Base-by-base conservation (phyloP, 2,329 filamentous ascomycete species). In the Ophiostoma perfectum region DNA sequence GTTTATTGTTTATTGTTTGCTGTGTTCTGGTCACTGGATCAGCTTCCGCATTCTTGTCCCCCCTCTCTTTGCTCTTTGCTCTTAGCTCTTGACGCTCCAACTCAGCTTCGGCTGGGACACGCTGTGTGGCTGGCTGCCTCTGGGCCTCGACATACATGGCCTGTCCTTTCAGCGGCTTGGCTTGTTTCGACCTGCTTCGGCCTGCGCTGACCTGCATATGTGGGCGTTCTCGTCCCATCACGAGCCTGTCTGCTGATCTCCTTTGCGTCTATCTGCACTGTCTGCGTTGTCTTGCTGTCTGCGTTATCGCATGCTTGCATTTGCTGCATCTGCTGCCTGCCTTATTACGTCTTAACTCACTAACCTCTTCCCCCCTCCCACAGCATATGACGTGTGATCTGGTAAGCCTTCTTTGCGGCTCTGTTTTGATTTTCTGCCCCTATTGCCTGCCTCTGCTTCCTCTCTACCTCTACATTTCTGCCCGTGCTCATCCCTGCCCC, bases 351-450 rank as follows among this genome's bases (percentile, higher is more conserved):
- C 41, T 63, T 14, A 38, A 41, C 42, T 6, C 39, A 38, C 16
- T 41, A 5, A 18, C 11, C 27, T 14, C 38, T 16, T 62, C 55
- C 18, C 62, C 11, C 49, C 78, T 73, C 75, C 75, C 44, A 14
- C 80, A 93, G 90, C 91, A 94, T 86, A 94, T 94, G 91, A 94
- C 91, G 78, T 94, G 91, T 84, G 91, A 94, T 84, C 88, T 91
- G 82, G 90, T 93, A 90, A 83, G 88, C 87, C 27, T 12, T 36
- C 4, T 5, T 18, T 18, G 27, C 27, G 7, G 9, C 36, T 62
- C 27, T 60, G 18, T 64, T 58, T 36, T 36, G 3, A 11, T 36
- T 36, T 11, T 60, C 11, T 52, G 14, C 8, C 49, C 58, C 38
- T 11, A 27, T 27, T 27, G 27, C 27, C 27, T 2, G 27, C 27